These are phyloP conservation scores for Juglanconis sp. DNA, from an alignment of 2,329 filamentous ascomycete genomes.

Conservation along the genomic window DNA sequence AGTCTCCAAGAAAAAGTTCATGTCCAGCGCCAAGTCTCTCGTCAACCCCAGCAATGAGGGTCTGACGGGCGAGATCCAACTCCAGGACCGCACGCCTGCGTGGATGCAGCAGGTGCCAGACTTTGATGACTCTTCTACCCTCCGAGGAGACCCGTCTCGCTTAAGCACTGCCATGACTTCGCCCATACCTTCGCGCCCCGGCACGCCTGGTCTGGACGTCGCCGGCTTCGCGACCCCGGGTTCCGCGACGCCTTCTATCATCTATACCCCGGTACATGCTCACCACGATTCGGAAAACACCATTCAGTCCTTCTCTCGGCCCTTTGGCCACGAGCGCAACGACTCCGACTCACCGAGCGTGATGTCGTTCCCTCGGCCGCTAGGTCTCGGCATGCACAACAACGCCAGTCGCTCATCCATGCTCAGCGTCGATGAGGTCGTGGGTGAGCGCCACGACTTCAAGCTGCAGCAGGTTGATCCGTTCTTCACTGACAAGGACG, in stretches of 20 bases:
- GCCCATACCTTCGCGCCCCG: conserved; percentile 19
- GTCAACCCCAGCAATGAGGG: conserved; percentile 16
- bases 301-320: conserved; percentile 19
- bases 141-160: conserved; percentile 3
- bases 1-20: conserved; percentile 19
- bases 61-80: conserved; percentile 8
- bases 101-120: conserved; percentile 15
- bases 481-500: conserved; percentile 63
- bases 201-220: conserved; percentile 15
- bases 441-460: conserved; percentile 60
- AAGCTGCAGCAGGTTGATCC: conserved; percentile 65
- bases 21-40: conserved; percentile 18
- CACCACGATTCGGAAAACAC: conserved; percentile 6
- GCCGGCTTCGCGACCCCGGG: conserved; percentile 14
- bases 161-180: conserved; percentile 19
- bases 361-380: conserved; percentile 1
- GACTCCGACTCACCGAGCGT: conserved; percentile 13
- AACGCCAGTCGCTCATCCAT: conserved; percentile 39
- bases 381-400: conserved; percentile 19
- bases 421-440: conserved; percentile 54
- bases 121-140: conserved; percentile 1
- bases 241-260: neutral
- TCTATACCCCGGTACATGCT: neutral
- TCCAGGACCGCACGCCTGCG: conserved; percentile 12
- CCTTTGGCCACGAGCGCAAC: conserved; percentile 12